Conservation (phyloP, 2,329 filamentous ascomycete species). For the Colletotrichum simmondsii region DNA sequence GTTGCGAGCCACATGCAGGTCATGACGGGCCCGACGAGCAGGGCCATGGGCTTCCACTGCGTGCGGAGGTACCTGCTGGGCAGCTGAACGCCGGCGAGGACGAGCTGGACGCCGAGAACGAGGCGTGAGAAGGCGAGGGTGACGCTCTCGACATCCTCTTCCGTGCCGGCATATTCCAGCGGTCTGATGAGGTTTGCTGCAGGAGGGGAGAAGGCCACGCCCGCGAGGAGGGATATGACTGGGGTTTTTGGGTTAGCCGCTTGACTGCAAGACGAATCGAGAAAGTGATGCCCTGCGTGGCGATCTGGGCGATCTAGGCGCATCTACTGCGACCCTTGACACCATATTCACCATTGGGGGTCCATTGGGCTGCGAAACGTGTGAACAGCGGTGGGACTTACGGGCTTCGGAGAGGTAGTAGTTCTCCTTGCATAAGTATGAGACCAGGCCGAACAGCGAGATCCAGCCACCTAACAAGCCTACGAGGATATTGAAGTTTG, state of each 20-base stretch:
- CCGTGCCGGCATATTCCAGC: conserved; percentile 74
- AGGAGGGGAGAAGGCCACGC: conserved; percentile 81
- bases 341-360: background rate
- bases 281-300: background rate
- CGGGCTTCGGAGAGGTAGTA: conserved; percentile 92
- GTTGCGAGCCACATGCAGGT: conserved; percentile 86
- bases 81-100: conserved; percentile 88
- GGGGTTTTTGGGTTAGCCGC: conserved; percentile 22
- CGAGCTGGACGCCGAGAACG: conserved; percentile 89
- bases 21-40: conserved; percentile 88
- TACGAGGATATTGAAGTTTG: conserved; percentile 81
- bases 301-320: background rate
- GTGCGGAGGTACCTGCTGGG: conserved; percentile 82
- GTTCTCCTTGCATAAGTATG: conserved; percentile 88
- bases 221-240: conserved; percentile 88
- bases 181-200: conserved; percentile 82
- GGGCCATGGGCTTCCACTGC: conserved; percentile 80
- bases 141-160: conserved; percentile 73
- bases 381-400: conserved; percentile 56
- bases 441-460: conserved; percentile 89
- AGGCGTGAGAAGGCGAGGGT: conserved; percentile 86
- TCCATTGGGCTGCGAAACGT: too few relatives aligned
- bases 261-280: conserved; percentile 6
- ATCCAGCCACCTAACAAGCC: conserved; percentile 88
- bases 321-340: background rate